These are phyloP conservation scores for Nicotiana sylvestris DNA, from an alignment of 257 asterid species.

Conservation along the genomic window DNA sequence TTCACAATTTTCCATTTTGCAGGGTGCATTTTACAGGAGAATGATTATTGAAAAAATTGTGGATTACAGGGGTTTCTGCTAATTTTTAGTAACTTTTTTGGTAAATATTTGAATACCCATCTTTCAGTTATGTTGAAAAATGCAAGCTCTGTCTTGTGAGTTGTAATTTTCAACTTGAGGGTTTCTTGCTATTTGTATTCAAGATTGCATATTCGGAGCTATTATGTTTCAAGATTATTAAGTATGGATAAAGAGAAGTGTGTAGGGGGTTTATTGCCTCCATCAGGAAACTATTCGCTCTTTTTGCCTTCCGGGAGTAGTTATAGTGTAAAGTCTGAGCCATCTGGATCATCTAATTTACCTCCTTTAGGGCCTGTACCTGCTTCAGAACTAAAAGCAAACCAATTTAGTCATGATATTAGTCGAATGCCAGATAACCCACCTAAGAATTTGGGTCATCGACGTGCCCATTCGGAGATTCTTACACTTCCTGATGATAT, in stretches of 20 bases:
- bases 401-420: conserved; percentile 66
- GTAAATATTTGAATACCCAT: not conserved
- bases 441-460: conserved; percentile 67
- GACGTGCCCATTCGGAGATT: conserved; percentile 90
- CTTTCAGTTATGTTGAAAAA: not conserved
- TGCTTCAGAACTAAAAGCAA: conserved; percentile 34
- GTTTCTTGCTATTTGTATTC: not conserved
- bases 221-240: too few species aligned
- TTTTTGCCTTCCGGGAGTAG: conserved; percentile 54
- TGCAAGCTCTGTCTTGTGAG: not conserved
- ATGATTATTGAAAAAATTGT: not conserved
- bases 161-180: not conserved
- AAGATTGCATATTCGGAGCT: too few species aligned
- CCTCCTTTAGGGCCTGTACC: conserved; percentile 55
- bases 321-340: conserved; percentile 40
- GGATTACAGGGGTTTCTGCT: not conserved
- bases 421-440: conserved; percentile 87
- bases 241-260: conserved; percentile 73
- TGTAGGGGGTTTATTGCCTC: conserved; percentile 56
- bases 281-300: conserved; percentile 59
- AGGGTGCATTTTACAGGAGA: not conserved
- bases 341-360: conserved; percentile 42
- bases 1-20: not conserved
- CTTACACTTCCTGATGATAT: conserved; percentile 86
- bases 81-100: not conserved